Conservation (phyloP, 2,329 filamentous ascomycete species). For the Rutstroemia sp. region DNA sequence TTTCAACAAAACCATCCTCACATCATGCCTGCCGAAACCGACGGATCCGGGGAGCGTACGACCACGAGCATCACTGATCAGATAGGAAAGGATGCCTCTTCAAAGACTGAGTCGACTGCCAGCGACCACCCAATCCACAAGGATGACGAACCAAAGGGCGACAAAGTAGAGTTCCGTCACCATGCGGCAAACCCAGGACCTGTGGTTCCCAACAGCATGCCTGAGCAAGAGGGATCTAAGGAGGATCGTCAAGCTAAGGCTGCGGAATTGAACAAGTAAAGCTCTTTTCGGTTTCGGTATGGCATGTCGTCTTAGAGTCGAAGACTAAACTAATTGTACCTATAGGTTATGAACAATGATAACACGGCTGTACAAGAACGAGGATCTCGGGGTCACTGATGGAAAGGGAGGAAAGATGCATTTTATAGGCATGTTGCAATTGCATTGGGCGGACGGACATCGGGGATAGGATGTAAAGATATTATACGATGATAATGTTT, state of each 20-base stretch:
- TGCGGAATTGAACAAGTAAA: slow-evolving; percentile 14
- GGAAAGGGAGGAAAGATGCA: neutral
- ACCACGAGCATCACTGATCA: slow-evolving; percentile 29
- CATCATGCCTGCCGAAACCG: slow-evolving; percentile 33
- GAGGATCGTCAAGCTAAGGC: slow-evolving; percentile 52
- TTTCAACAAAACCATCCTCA: neutral
- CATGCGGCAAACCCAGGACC: slow-evolving; percentile 52
- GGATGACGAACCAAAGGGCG: slow-evolving; percentile 35
- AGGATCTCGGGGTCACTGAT: neutral
- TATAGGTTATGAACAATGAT: neutral
- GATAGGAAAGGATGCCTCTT: slow-evolving; percentile 31
- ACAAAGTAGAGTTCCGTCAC: slow-evolving; percentile 41
- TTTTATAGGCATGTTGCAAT: slow-evolving; percentile 1
- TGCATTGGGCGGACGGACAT: neutral
- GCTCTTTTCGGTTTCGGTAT: slow-evolving; percentile 16
- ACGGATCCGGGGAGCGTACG: slow-evolving; percentile 31
- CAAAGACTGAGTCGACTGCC: slow-evolving; percentile 31
- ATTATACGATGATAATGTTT: neutral
- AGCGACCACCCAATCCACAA: slow-evolving; percentile 32
- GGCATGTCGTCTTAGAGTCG: neutral
- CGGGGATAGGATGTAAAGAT: neutral
- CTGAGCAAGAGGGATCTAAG: slow-evolving; percentile 52
- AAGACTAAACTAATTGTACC: neutral
- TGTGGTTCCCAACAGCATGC: slow-evolving; percentile 46
- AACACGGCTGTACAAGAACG: neutral